These are phyloP conservation scores for Wickerhamiella australiensis DNA, from an alignment of 805 yeast species.

Conservation along the genomic window DNA sequence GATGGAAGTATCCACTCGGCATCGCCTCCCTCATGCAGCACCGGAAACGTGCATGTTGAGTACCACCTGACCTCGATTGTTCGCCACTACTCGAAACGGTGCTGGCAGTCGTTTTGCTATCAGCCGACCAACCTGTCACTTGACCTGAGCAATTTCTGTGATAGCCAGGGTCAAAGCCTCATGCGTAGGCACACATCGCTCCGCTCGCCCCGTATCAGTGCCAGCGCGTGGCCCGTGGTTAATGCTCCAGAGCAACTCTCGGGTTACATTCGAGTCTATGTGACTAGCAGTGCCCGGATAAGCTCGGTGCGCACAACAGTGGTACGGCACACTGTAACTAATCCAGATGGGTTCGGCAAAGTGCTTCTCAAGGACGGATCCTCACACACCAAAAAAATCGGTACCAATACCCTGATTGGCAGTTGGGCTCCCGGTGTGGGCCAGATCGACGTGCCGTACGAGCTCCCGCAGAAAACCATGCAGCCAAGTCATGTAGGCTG, in stretches of 20 bases:
- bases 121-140: constrained; percentile 2
- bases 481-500: constrained; percentile 12
- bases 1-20: constrained; percentile 1
- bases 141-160: constrained; percentile 3
- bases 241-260: constrained; percentile 6
- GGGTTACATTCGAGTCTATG: constrained; percentile 4
- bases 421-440: constrained; percentile 5
- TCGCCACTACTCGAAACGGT: constrained; percentile 8
- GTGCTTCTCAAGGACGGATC: neutral
- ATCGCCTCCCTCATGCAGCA: constrained; percentile 6
- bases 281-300: neutral
- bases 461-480: constrained; percentile 2
- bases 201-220: neutral
- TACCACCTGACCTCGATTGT: constrained; percentile 10
- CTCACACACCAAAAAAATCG: neutral
- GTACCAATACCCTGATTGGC: neutral
- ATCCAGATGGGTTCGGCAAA: constrained; percentile 8
- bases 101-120: constrained; percentile 12
- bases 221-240: constrained; percentile 10
- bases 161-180: constrained; percentile 10
- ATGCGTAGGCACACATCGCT: constrained; percentile 9
- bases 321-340: constrained; percentile 7
- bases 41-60: constrained; percentile 8
- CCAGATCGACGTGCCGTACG: constrained; percentile 11
- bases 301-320: neutral